phyloP scores from a whole-genome alignment of 768 basidiomycete genomes.

The Lactarius hatsudake region DNA sequence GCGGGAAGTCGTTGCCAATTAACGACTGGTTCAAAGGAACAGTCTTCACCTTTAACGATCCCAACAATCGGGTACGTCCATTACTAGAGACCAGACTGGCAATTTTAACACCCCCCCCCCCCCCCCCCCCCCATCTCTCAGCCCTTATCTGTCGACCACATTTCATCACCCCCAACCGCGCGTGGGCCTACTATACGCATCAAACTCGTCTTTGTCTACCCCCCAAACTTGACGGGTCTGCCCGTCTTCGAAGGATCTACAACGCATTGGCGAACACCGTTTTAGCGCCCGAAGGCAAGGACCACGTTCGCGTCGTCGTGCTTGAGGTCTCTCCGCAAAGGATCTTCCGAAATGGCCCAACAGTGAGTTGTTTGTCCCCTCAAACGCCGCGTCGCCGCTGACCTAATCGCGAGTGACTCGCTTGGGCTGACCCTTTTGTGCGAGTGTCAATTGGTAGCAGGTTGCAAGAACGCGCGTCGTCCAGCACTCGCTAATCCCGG shows the following conservation, averaged over 20 bases:
- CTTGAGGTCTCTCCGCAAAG: constrained; percentile 79
- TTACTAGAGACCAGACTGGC: not conserved
- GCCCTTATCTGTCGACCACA: too few relatives aligned
- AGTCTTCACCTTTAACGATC: constrained; percentile 54
- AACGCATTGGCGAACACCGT: constrained; percentile 62
- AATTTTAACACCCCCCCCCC: too few relatives aligned
- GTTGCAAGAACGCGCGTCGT: constrained; percentile 91
- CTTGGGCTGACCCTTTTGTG: constrained; percentile 88
- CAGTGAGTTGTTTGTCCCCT: constrained; percentile 49
- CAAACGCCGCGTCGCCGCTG: not conserved
- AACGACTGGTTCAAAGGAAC: constrained; percentile 75
- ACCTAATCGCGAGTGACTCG: constrained; percentile 58
- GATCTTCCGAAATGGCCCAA: constrained; percentile 86
- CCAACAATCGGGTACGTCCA: constrained; percentile 61
- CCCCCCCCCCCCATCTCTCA: too few relatives aligned
- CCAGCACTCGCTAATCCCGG: constrained; percentile 79
- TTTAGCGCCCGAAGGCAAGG: constrained; percentile 58
- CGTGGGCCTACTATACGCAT: constrained; percentile 51
- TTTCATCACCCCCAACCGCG: too few relatives aligned
- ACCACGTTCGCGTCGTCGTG: constrained; percentile 93
- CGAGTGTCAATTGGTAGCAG: constrained; percentile 93
- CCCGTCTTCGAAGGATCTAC: constrained; percentile 59
- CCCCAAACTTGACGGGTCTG: constrained; percentile 39
- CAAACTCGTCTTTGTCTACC: constrained; percentile 56
- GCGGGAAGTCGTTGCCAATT: constrained; percentile 75